Conservation (phyloP, 305 asterid genomes). For the Rubia balearica region DNA sequence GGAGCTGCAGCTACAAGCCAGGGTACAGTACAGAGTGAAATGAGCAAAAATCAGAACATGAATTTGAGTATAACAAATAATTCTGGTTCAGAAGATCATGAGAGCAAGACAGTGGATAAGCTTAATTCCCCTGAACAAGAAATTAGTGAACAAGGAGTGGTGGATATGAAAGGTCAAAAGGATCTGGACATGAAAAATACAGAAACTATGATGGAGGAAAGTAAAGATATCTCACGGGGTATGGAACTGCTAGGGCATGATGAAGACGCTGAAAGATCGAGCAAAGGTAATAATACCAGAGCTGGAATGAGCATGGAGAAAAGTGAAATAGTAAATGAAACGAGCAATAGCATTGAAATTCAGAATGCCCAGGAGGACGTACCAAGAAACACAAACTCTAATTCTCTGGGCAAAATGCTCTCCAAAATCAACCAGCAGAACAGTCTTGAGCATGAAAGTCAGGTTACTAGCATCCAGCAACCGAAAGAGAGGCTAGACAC, state of each 20-base stretch:
- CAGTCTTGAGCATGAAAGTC: constrained; percentile 16
- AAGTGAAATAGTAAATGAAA: background rate
- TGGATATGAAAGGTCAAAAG: constrained; percentile 6
- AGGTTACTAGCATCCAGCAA: constrained; percentile 11
- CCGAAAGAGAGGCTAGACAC: constrained; percentile 16
- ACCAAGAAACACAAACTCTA: constrained; percentile 14
- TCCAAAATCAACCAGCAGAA: constrained; percentile 14
- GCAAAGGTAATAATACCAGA: constrained; percentile 4
- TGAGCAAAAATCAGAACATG: background rate
- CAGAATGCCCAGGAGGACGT: constrained; percentile 16
- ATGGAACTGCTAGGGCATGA: constrained; percentile 4
- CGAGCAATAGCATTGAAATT: constrained; percentile 9
- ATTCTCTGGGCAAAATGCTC: constrained; percentile 12
- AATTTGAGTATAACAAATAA: constrained; percentile 12
- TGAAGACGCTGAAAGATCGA: constrained; percentile 8
- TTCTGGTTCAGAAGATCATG: constrained; percentile 15
- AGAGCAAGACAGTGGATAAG: constrained; percentile 9
- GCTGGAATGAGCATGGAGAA: background rate
- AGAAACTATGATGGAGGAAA: constrained; percentile 7
- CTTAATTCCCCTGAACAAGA: constrained; percentile 2
- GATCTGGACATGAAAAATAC: background rate
- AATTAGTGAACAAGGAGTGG: constrained; percentile 4
- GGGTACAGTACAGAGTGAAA: background rate
- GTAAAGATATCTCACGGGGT: constrained; percentile 13
- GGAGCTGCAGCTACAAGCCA: constrained; percentile 13